These are phyloP conservation scores for Coprinellus micaceus DNA, from an alignment of 768 basidiomycete genomes.

Conservation along the genomic window DNA sequence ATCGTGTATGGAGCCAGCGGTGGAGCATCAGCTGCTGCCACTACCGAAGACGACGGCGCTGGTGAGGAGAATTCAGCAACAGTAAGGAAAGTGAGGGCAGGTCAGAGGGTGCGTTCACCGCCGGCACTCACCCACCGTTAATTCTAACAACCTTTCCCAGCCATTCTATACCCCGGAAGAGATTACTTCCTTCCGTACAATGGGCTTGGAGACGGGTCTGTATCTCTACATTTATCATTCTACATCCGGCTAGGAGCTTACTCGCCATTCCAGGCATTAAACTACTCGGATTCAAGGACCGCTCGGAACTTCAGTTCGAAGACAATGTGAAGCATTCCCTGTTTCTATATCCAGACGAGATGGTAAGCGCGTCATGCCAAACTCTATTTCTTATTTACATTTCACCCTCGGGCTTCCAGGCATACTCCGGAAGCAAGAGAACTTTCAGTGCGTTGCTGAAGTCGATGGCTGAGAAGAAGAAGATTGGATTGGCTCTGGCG, in stretches of 20 bases:
- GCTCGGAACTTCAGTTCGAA: slow-evolving; percentile 66
- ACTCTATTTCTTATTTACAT: not conserved
- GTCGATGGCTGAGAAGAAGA: slow-evolving; percentile 75
- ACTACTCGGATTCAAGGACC: slow-evolving; percentile 88
- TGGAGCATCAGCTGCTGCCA: slow-evolving; percentile 30
- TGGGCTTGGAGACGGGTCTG: slow-evolving; percentile 73
- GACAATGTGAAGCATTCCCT: slow-evolving; percentile 90
- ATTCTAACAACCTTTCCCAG: slow-evolving; percentile 34
- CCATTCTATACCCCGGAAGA: slow-evolving; percentile 86
- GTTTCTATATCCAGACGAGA: slow-evolving; percentile 91
- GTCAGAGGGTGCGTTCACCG: slow-evolving; percentile 42
- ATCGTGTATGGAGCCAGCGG: slow-evolving; percentile 44
- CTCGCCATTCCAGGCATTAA: slow-evolving; percentile 58
- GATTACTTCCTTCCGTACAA: slow-evolving; percentile 73
- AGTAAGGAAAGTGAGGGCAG: slow-evolving; percentile 44
- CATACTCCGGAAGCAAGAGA: slow-evolving; percentile 86
- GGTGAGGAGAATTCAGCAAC: slow-evolving; percentile 31
- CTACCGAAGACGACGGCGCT: slow-evolving; percentile 39
- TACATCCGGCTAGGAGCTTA: not conserved
- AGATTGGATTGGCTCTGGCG: slow-evolving; percentile 74
- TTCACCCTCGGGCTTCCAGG: slow-evolving; percentile 33
- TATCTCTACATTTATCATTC: slow-evolving; percentile 12
- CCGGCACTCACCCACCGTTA: not conserved
- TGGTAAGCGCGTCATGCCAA: slow-evolving; percentile 48
- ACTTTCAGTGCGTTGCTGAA: slow-evolving; percentile 86